These are phyloP conservation scores for Boechera retrofracta DNA, from an alignment of 345 rosid genomes.

Conservation along the genomic window DNA sequence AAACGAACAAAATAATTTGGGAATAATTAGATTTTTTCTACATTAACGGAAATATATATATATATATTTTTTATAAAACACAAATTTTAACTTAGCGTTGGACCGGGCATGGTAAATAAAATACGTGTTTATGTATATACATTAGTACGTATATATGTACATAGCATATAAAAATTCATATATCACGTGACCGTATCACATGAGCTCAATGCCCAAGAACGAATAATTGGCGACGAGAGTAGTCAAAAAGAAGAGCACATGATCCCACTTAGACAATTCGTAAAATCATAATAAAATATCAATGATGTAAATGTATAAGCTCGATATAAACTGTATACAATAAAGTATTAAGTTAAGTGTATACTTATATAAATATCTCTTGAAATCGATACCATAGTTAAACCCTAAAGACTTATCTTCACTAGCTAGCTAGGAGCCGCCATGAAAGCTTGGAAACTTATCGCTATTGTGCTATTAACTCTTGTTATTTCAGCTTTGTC, in stretches of 20 bases:
- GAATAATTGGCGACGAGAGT: conserved; percentile 6
- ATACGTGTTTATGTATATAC: neutral
- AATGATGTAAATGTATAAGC: neutral
- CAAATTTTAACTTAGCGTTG: neutral
- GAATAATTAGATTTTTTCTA: neutral
- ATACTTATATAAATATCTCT: conserved; percentile 7
- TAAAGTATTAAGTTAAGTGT: neutral
- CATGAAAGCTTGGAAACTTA: conserved; percentile 22
- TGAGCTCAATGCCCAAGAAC: conserved; percentile 9
- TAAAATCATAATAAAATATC: neutral
- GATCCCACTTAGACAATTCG: neutral
- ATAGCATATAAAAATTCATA: neutral
- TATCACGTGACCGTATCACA: conserved; percentile 12
- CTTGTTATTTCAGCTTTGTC: conserved; percentile 9
- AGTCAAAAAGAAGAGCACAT: conserved; percentile 22
- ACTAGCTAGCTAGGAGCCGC: neutral
- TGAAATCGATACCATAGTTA: neutral
- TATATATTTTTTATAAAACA: neutral
- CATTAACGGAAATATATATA: neutral
- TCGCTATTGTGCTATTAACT: neutral
- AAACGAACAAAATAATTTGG: neutral
- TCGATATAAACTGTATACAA: neutral
- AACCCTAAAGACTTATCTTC: conserved; percentile 19
- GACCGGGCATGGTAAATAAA: neutral
- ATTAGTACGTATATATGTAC: neutral